phyloP scores from a whole-genome alignment of 2,329 filamentous ascomycete species.

The Venturia nashicola region DNA sequence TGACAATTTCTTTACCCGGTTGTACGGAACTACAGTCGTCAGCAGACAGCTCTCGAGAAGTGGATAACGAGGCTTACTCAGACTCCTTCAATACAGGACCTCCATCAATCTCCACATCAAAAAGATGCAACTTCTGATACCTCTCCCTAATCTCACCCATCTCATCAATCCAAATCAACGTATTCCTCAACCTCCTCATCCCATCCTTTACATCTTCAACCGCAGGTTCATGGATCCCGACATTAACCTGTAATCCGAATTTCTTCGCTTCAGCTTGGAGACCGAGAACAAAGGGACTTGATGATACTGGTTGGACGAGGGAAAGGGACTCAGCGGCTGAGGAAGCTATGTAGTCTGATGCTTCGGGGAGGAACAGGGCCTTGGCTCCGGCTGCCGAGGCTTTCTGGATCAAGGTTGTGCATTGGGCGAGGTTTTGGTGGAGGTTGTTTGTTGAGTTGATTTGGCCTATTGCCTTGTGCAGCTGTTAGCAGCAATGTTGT shows the following conservation, averaged over 20 bases:
- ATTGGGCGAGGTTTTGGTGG: conserved; percentile 68
- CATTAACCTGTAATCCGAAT: conserved; percentile 60
- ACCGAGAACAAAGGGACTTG: conserved; percentile 64
- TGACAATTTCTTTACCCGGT: conserved; percentile 48
- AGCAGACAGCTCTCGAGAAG: neutral
- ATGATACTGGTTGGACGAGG: conserved; percentile 53
- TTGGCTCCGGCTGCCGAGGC: conserved; percentile 68
- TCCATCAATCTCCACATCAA: conserved; percentile 54
- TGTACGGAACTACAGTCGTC: conserved; percentile 39
- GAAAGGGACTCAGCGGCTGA: conserved; percentile 55
- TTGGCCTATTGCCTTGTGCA: conserved; percentile 66
- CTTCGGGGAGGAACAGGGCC: conserved; percentile 86
- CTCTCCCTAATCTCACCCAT: conserved; percentile 44
- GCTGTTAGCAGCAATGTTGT: neutral
- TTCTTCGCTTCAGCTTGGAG: conserved; percentile 55
- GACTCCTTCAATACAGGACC: conserved; percentile 51
- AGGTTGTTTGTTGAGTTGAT: conserved; percentile 75
- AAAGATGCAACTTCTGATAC: conserved; percentile 88
- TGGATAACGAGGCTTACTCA: conserved; percentile 23
- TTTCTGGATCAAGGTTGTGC: conserved; percentile 56
- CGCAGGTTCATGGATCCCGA: conserved; percentile 73
- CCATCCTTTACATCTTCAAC: conserved; percentile 18
- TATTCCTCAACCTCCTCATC: conserved; percentile 47
- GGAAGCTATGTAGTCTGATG: conserved; percentile 73
- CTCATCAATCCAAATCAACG: conserved; percentile 53